These are phyloP conservation scores for Ophiostoma himal-ulmi DNA, from an alignment of 2,329 filamentous ascomycete genomes.

Conservation along the genomic window DNA sequence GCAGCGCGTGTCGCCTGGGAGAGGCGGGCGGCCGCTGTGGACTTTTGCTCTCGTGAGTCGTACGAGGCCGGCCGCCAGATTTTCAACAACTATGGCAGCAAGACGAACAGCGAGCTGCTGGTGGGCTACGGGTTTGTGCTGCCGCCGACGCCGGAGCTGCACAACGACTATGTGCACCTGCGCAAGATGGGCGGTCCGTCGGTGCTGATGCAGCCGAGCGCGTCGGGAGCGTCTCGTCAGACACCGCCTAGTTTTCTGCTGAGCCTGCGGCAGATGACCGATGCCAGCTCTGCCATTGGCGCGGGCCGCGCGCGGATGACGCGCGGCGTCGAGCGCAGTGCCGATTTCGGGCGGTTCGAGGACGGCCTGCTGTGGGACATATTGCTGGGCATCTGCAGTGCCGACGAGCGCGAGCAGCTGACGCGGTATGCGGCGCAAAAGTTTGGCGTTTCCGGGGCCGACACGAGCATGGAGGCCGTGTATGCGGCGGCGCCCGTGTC, in stretches of 20 bases:
- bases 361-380: slow-evolving; percentile 50
- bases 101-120: slow-evolving; percentile 67
- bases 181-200: slow-evolving; percentile 38
- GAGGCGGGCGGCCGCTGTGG: slow-evolving; percentile 38
- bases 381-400: slow-evolving; percentile 34
- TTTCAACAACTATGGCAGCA: slow-evolving; percentile 67
- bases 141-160: slow-evolving; percentile 42
- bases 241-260: slow-evolving; percentile 41
- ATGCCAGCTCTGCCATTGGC: slow-evolving; percentile 43
- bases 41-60: slow-evolving; percentile 38
- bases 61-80: slow-evolving; percentile 51
- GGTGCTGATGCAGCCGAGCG: slow-evolving; percentile 13
- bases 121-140: slow-evolving; percentile 59
- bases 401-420: slow-evolving; percentile 28
- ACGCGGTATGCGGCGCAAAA: slow-evolving; percentile 16
- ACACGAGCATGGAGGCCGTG: neutral
- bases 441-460: neutral
- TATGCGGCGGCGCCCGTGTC: slow-evolving; percentile 9
- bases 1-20: slow-evolving; percentile 56
- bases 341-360: slow-evolving; percentile 36
- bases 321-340: neutral
- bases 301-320: slow-evolving; percentile 35
- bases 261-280: slow-evolving; percentile 39
- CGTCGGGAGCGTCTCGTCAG: slow-evolving; percentile 9
- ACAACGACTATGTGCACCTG: slow-evolving; percentile 57